phyloP scores from a whole-genome alignment of 2,329 filamentous ascomycete genomes.

The Sporothrix protearum region DNA sequence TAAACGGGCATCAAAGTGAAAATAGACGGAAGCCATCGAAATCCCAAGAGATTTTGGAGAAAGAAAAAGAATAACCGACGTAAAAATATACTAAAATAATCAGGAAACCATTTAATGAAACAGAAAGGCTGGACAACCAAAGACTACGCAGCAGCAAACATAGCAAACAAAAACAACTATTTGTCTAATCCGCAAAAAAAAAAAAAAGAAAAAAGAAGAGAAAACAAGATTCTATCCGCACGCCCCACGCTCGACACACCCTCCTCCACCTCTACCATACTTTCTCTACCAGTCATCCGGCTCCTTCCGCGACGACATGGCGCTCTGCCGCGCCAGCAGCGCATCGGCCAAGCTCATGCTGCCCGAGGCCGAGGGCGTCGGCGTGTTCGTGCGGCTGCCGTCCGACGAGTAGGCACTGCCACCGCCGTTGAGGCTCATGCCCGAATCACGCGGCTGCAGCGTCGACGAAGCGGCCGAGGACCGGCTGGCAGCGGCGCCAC shows the following conservation, averaged over 20 bases:
- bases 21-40: neutral
- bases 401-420: conserved; percentile 43
- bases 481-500: conserved; percentile 53
- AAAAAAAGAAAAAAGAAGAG: neutral
- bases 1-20: neutral
- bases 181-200: conserved; percentile 8
- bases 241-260: neutral
- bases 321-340: conserved; percentile 70
- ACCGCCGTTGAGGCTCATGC: conserved; percentile 56
- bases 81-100: neutral
- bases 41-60: neutral
- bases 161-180: neutral
- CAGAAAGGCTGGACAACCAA: neutral
- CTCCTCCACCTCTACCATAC: neutral
- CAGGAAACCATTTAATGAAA: conserved; percentile 10
- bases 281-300: conserved; percentile 63
- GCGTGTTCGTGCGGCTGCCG: conserved; percentile 66
- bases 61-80: neutral
- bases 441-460: conserved; percentile 67
- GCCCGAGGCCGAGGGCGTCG: conserved; percentile 63
- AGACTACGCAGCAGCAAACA: neutral
- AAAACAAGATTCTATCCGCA: neutral
- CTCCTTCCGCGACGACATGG: conserved; percentile 68
- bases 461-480: conserved; percentile 60
- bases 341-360: conserved; percentile 75